Evolutionary conservation across 2,329 filamentous ascomycete species (phyloP).

Genomic region (Cordyceps fumosorosea): DNA sequence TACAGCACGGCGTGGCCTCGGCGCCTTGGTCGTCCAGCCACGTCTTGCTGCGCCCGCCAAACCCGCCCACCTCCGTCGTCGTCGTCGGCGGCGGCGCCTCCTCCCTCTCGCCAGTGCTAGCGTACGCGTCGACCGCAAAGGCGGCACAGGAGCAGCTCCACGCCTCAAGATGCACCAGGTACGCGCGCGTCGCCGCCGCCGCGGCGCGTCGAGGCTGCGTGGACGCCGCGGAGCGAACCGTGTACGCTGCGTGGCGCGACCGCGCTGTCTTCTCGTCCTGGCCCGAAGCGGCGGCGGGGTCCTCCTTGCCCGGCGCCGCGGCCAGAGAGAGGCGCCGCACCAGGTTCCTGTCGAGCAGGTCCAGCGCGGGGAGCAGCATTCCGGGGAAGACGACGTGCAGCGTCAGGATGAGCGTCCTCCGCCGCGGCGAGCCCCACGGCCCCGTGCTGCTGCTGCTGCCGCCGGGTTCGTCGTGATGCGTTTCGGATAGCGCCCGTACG

Average conservation of each 20-base stretch:
- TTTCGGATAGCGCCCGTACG: conserved; percentile 32
- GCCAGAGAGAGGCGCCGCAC: conserved; percentile 47
- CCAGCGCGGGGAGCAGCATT: conserved; percentile 75
- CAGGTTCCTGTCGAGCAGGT: conserved; percentile 74
- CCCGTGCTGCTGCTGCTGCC: not conserved
- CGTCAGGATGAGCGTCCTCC: conserved; percentile 59
- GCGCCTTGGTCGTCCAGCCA: conserved; percentile 25
- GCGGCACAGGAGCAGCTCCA: conserved; percentile 91
- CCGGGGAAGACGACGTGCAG: conserved; percentile 81
- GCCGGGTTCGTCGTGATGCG: conserved; percentile 9
- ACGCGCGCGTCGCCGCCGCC: conserved; percentile 29
- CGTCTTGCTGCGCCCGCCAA: conserved; percentile 42
- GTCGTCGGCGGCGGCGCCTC: not conserved
- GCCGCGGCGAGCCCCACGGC: conserved; percentile 21
- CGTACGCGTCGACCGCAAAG: conserved; percentile 70
- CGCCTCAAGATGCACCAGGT: conserved; percentile 64
- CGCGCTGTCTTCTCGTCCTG: not conserved
- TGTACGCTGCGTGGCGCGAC: conserved; percentile 1
- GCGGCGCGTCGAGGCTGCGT: conserved; percentile 20
- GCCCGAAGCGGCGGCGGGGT: not conserved
- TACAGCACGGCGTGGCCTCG: conserved; percentile 58
- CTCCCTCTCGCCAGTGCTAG: conserved; percentile 8
- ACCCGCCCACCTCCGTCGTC: conserved; percentile 25
- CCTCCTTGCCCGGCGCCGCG: not conserved
- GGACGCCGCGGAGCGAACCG: conserved; percentile 15